Evolutionary conservation across 352 stramenopile species (phyloP).

Genomic region (Blastocystis sp.): DNA sequence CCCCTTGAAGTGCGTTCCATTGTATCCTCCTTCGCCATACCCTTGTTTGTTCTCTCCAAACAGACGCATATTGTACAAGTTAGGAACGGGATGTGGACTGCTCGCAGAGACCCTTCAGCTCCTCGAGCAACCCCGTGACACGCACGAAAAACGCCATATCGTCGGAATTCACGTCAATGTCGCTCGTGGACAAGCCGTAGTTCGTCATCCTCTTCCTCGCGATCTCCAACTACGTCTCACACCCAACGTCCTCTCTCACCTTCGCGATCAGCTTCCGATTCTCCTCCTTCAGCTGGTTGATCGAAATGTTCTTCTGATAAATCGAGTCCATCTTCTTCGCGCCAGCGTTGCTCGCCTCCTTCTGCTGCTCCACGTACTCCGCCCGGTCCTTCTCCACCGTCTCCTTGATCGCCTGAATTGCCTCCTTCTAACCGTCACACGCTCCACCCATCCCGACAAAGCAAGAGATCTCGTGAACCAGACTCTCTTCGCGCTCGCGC

Average conservation of each 20-base stretch:
- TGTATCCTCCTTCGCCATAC: too few species aligned
- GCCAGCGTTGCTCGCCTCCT: background rate
- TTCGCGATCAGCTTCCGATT: conserved; percentile 59
- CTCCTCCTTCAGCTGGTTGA: conserved; percentile 67
- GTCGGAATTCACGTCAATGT: conserved; percentile 63
- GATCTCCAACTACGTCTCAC: conserved; percentile 66
- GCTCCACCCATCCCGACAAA: background rate
- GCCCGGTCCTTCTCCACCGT: background rate
- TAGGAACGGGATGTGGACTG: background rate
- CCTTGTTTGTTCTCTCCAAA: conserved; percentile 23
- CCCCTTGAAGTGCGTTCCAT: background rate
- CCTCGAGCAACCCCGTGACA: background rate
- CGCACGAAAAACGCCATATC: conserved; percentile 15
- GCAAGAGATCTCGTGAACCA: background rate
- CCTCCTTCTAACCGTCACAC: background rate
- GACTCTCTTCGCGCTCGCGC: background rate
- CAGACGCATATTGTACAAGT: conserved; percentile 24
- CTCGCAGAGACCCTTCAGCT: conserved; percentile 30
- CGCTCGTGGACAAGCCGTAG: conserved; percentile 35
- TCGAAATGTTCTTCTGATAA: conserved; percentile 41
- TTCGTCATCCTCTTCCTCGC: conserved; percentile 67
- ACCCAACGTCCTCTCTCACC: background rate
- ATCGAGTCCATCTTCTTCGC: conserved; percentile 43
- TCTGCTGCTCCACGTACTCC: background rate
- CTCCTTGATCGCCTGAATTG: background rate